A percentile compares a stretch with the other conserved stretches of the same genome.
These are phyloP conservation scores for Starmera pachycereana DNA, from an alignment of 805 yeast genomes.

Conservation along the genomic window DNA sequence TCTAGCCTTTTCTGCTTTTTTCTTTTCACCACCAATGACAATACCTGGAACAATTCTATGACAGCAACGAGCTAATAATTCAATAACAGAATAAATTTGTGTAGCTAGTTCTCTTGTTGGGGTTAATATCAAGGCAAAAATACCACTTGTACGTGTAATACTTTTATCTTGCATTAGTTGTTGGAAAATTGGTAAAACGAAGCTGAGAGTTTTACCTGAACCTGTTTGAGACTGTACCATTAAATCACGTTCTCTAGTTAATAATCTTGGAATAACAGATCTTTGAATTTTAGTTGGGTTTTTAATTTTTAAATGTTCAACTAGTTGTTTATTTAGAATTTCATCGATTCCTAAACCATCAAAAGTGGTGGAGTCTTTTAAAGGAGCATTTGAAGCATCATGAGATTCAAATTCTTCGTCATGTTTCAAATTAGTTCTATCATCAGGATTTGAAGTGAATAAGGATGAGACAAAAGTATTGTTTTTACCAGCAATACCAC, in stretches of 20 bases:
- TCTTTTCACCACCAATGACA: slow-evolving; percentile 97
- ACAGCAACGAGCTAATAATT: slow-evolving; percentile 60
- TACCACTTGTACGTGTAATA: slow-evolving; percentile 57
- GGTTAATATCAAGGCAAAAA: slow-evolving; percentile 79
- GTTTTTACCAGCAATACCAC: slow-evolving; percentile 42
- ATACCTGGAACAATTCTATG: slow-evolving; percentile 91
- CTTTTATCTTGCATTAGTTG: slow-evolving; percentile 48
- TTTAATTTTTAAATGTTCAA: slow-evolving; percentile 40
- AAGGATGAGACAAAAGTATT: slow-evolving; percentile 76
- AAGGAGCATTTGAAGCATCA: slow-evolving; percentile 81
- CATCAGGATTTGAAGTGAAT: slow-evolving; percentile 57
- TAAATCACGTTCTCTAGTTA: slow-evolving; percentile 43
- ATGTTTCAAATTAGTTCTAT: slow-evolving; percentile 29
- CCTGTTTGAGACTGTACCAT: slow-evolving; percentile 97
- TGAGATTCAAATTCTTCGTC: slow-evolving; percentile 21
- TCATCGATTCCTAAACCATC: slow-evolving; percentile 59
- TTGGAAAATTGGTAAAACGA: slow-evolving; percentile 72
- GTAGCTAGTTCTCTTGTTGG: slow-evolving; percentile 95
- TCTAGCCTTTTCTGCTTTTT: slow-evolving; percentile 93
- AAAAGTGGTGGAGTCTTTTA: slow-evolving; percentile 55
- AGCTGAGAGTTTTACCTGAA: slow-evolving; percentile 92
- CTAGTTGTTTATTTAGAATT: slow-evolving; percentile 41
- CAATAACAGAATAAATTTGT: slow-evolving; percentile 79
- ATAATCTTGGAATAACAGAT: slow-evolving; percentile 57
- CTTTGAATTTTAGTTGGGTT: slow-evolving; percentile 86